Conservation (phyloP, 306 rosid genomes). For the Dicorynia guianensis region DNA sequence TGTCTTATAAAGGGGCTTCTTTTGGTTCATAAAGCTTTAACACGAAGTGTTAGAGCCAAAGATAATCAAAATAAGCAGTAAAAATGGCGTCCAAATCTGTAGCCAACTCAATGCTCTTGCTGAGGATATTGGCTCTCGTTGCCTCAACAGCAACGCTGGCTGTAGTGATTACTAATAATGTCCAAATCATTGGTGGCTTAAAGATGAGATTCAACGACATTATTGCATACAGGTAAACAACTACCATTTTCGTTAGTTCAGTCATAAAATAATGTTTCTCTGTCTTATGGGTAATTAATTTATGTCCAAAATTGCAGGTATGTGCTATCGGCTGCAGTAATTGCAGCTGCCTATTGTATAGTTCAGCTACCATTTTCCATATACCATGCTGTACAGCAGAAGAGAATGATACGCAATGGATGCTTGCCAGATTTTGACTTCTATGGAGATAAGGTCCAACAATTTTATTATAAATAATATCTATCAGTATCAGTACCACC, state of each 20-base stretch:
- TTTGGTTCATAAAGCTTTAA: background rate
- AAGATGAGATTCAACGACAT: slow-evolving; percentile 45
- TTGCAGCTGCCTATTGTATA: slow-evolving; percentile 52
- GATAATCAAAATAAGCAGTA: background rate
- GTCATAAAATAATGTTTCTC: no score
- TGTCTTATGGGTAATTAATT: no score
- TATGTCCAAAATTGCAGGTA: slow-evolving; percentile 45
- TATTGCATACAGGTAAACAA: slow-evolving; percentile 45
- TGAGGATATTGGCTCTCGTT: slow-evolving; percentile 55
- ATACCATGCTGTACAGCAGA: slow-evolving; percentile 47
- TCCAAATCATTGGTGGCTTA: slow-evolving; percentile 26
- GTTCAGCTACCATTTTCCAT: slow-evolving; percentile 60
- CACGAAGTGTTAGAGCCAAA: background rate
- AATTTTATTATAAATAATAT: background rate
- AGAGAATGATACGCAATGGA: slow-evolving; percentile 48
- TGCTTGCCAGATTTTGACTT: slow-evolving; percentile 64
- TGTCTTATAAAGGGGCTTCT: background rate
- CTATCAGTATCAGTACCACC: background rate
- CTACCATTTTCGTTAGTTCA: no score
- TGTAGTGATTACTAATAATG: slow-evolving; percentile 43
- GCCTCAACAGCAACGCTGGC: slow-evolving; percentile 43
- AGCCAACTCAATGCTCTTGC: slow-evolving; percentile 46
- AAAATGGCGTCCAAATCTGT: slow-evolving; percentile 47
- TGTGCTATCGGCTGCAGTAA: slow-evolving; percentile 46
- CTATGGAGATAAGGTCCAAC: slow-evolving; percentile 57